Evolutionary conservation across 352 stramenopile species (phyloP).

Genomic region (Globisporangium solare): DNA sequence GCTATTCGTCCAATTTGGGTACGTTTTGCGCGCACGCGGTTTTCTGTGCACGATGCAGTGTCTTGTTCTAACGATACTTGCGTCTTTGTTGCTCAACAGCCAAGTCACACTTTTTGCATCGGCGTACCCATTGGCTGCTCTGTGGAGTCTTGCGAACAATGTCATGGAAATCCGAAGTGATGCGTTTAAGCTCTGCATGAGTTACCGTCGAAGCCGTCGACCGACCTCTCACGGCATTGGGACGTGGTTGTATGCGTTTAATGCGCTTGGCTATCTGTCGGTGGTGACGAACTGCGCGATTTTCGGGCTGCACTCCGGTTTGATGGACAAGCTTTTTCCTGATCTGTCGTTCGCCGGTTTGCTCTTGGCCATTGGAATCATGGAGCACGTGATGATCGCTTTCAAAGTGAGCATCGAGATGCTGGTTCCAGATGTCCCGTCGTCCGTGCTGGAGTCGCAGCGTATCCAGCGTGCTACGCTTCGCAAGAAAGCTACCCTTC

Average conservation of each 20-base stretch:
- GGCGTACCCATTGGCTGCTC: conserved; percentile 89
- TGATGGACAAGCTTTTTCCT: conserved; percentile 67
- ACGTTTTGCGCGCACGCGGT: conserved; percentile 18
- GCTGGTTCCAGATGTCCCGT: conserved; percentile 66
- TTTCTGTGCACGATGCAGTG: conserved; percentile 3
- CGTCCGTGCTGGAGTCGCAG: conserved; percentile 53
- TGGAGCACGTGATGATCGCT: conserved; percentile 77
- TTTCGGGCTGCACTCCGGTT: conserved; percentile 89
- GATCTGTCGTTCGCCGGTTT: conserved; percentile 54
- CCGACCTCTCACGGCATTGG: conserved; percentile 80
- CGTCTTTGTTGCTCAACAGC: conserved; percentile 40
- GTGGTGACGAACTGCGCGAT: conserved; percentile 94
- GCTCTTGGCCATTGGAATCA: conserved; percentile 47
- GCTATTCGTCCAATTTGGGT: conserved; percentile 91
- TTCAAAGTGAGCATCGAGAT: conserved; percentile 81
- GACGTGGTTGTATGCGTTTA: conserved; percentile 91
- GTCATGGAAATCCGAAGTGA: conserved; percentile 94
- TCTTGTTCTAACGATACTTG: not conserved
- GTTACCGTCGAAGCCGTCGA: conserved; percentile 69
- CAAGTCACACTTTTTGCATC: conserved; percentile 93
- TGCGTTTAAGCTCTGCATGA: conserved; percentile 92
- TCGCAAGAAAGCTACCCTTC: conserved; percentile 70
- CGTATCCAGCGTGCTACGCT: conserved; percentile 57
- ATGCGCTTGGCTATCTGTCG: conserved; percentile 87
- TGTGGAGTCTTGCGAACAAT: conserved; percentile 93